phyloP scores from a whole-genome alignment of 2,329 filamentous ascomycete species.

The Botryotinia calthae region DNA sequence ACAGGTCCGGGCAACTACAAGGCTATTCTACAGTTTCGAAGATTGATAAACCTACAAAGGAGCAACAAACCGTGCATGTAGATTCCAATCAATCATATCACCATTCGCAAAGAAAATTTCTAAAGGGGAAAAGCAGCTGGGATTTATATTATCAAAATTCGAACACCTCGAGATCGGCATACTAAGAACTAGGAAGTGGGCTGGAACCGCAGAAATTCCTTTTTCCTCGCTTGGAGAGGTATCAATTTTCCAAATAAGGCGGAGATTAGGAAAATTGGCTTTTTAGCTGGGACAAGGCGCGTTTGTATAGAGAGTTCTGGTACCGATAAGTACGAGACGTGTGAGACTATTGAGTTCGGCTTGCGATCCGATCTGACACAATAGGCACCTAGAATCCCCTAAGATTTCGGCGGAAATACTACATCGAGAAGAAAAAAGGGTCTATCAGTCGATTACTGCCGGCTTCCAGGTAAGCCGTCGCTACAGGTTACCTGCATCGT shows the following conservation, averaged over 20 bases:
- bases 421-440: neutral
- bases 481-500: neutral
- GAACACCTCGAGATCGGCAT: slow-evolving; percentile 14
- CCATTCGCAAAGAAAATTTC: neutral
- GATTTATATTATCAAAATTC: slow-evolving; percentile 3
- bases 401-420: neutral
- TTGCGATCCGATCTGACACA: slow-evolving; percentile 11
- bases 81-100: neutral
- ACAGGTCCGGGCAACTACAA: neutral
- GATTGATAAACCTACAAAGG: neutral
- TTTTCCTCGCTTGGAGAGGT: slow-evolving; percentile 12
- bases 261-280: slow-evolving; percentile 20
- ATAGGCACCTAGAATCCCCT: neutral
- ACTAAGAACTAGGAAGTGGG: slow-evolving; percentile 15
- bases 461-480: neutral
- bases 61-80: neutral
- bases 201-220: slow-evolving; percentile 15
- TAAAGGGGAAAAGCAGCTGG: neutral
- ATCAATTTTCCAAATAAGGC: slow-evolving; percentile 5
- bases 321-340: neutral
- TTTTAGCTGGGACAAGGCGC: slow-evolving; percentile 15
- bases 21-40: neutral
- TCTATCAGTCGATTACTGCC: slow-evolving; percentile 7
- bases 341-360: slow-evolving; percentile 6
- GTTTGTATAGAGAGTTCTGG: slow-evolving; percentile 5